Base-by-base conservation (phyloP, 2,329 filamentous ascomycete genomes). In the Malbranchea zuffiana region DNA sequence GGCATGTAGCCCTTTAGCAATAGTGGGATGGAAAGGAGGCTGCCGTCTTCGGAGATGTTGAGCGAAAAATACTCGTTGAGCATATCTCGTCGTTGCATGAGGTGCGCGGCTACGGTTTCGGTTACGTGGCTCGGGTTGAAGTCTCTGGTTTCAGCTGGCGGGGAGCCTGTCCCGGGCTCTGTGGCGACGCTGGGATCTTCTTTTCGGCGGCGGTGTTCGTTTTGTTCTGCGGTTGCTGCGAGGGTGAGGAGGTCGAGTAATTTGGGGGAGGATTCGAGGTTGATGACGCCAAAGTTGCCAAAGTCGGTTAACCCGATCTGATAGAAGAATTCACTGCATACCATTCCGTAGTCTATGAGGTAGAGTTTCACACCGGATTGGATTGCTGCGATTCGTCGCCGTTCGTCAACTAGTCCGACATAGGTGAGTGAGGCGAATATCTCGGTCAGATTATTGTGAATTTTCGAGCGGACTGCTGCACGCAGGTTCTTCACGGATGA, bases 231-330 rank as follows among this genome's bases (percentile, higher is more conserved):
- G 30, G 82, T 73, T 1, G 78, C 83, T 1, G 78, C 88, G 27
- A 93, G 72, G 8, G 65, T 62, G 10, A 98, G 68, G 4, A 96
- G 59, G 39, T 82, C 75, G 3, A 68, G 63, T 4, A 98, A 62
- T 40, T 76, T 68, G 1, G 95, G 70, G 0, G 85, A 72, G 2
- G 85, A 82, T 32, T 77, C 74, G 50, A 98, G 85, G 7, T 74
- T 76, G 41, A 98, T 86, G 15, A 69, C 60, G 2, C 90, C 90
- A 52, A 94, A 95, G 55, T 98, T 98, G 1, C 82, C 85, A 60
- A 98, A 98, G 53, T 98, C 86, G 0, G 86, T 93, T 23, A 98
- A 71, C 0, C 86, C 88, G 13, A 96, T 65, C 61, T 98, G 90
- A 62, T 98, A 98, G 57, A 96, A 92, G 57, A 88, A 92, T 50